phyloP scores from a whole-genome alignment of 2,329 filamentous ascomycete species.

The Thielaviopsis musarum region DNA sequence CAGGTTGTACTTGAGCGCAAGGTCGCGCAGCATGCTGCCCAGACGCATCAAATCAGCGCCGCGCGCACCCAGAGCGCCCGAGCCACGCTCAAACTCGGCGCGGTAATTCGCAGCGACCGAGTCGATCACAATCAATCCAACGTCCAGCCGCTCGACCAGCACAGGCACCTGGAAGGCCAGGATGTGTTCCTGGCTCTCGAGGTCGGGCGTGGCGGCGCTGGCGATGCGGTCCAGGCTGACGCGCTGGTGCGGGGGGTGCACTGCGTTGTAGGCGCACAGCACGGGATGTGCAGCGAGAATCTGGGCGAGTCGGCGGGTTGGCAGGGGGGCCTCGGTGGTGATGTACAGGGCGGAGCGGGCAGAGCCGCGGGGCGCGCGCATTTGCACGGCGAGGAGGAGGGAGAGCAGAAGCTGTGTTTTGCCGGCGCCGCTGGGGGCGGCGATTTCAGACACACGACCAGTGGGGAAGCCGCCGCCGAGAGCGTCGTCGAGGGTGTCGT shows the following conservation, averaged over 20 bases:
- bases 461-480: slow-evolving; percentile 67
- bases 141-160: slow-evolving; percentile 53
- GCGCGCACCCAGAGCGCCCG: slow-evolving; percentile 51
- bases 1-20: slow-evolving; percentile 58
- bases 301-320: slow-evolving; percentile 66
- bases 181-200: slow-evolving; percentile 93
- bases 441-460: slow-evolving; percentile 73
- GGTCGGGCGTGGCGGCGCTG: slow-evolving; percentile 69
- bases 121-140: slow-evolving; percentile 76
- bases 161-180: slow-evolving; percentile 83
- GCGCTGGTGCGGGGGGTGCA: slow-evolving; percentile 16
- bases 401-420: slow-evolving; percentile 89
- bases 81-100: slow-evolving; percentile 51
- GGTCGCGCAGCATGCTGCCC: slow-evolving; percentile 55
- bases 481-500: slow-evolving; percentile 48
- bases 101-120: slow-evolving; percentile 92
- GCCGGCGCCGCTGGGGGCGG: slow-evolving; percentile 82
- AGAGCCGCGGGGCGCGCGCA: slow-evolving; percentile 55
- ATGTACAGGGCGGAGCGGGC: slow-evolving; percentile 73
- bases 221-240: slow-evolving; percentile 62
- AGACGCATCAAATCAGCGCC: slow-evolving; percentile 61
- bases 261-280: slow-evolving; percentile 29
- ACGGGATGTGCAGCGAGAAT: slow-evolving; percentile 35
- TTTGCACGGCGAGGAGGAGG: slow-evolving; percentile 69
- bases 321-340: slow-evolving; percentile 74